A percentile compares a stretch with the other conserved stretches of the same genome.
These are phyloP conservation scores for Ascochyta viciae-villosae DNA, from an alignment of 2,329 filamentous ascomycete genomes.

Conservation along the genomic window DNA sequence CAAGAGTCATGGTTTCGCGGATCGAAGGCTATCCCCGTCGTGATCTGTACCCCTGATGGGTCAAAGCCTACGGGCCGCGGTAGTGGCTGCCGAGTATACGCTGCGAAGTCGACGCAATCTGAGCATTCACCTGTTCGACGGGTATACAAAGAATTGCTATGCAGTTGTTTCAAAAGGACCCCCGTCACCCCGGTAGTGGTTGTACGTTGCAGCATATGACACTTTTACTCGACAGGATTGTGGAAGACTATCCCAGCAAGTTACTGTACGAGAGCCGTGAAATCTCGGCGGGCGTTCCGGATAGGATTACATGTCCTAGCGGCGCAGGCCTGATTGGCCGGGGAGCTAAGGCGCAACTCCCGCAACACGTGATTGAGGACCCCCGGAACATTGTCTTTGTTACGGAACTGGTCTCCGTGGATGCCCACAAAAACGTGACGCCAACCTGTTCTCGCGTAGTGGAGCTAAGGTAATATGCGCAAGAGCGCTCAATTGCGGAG, in stretches of 20 bases:
- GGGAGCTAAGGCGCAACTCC: conserved; percentile 1
- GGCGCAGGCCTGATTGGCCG: conserved; percentile 7
- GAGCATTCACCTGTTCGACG: background rate
- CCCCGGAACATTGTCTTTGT: background rate
- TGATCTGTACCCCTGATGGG: conserved; percentile 6
- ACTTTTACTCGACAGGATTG: background rate
- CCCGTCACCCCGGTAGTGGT: background rate
- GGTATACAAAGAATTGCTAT: background rate
- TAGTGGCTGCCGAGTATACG: conserved; percentile 1
- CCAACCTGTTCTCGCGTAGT: background rate
- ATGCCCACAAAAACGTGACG: conserved; percentile 1
- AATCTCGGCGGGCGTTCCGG: conserved; percentile 3
- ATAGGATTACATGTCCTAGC: conserved; percentile 10
- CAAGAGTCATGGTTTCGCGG: conserved; percentile 10
- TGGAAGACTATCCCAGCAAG: background rate
- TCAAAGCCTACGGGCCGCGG: conserved; percentile 10
- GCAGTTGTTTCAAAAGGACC: background rate
- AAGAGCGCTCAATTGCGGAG: background rate
- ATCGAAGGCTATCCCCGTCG: conserved; percentile 4
- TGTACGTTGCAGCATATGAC: background rate
- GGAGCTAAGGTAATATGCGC: background rate
- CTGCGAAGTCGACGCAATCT: background rate
- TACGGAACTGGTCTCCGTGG: background rate
- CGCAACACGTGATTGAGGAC: conserved; percentile 3
- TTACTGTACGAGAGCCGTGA: background rate